Conservation (phyloP, 2,329 filamentous ascomycete species). For the Hymenoscyphus albidus region DNA sequence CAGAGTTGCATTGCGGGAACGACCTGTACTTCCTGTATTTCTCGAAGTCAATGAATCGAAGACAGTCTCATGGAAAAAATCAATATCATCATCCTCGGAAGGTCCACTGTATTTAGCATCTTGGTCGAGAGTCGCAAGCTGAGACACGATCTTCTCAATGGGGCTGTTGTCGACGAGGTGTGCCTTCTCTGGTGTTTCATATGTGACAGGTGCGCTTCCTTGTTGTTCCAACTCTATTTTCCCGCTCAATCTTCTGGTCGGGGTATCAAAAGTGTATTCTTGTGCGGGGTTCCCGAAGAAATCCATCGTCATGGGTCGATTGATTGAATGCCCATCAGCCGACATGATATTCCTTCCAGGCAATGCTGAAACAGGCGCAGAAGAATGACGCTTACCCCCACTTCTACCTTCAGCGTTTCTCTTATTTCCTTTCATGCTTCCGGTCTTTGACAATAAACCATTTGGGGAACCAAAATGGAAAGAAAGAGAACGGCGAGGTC, state of each 20-base stretch:
- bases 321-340: constrained; percentile 22
- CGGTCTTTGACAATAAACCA: constrained; percentile 53
- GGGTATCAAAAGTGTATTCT: not conserved
- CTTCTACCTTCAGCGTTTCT: constrained; percentile 42
- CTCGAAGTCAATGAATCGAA: constrained; percentile 74
- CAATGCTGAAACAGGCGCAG: constrained; percentile 44
- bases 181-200: not conserved
- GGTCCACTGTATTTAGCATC: constrained; percentile 62
- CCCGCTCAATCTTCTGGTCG: not conserved
- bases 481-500: constrained; percentile 52
- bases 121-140: constrained; percentile 51
- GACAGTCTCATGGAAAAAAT: constrained; percentile 71
- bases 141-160: not conserved
- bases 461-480: constrained; percentile 56
- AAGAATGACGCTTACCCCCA: constrained; percentile 49
- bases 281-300: not conserved
- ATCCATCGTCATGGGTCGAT: constrained; percentile 10
- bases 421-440: constrained; percentile 55
- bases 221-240: constrained; percentile 27
- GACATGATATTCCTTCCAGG: constrained; percentile 28
- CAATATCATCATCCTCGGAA: constrained; percentile 72
- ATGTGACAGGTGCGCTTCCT: constrained; percentile 19
- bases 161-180: not conserved
- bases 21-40: constrained; percentile 58
- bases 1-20: constrained; percentile 65